A percentile compares a stretch with the other conserved stretches of the same genome.
These are phyloP conservation scores for Stylosanthes scabra DNA, from an alignment of 331 rosid species.

Conservation along the genomic window DNA sequence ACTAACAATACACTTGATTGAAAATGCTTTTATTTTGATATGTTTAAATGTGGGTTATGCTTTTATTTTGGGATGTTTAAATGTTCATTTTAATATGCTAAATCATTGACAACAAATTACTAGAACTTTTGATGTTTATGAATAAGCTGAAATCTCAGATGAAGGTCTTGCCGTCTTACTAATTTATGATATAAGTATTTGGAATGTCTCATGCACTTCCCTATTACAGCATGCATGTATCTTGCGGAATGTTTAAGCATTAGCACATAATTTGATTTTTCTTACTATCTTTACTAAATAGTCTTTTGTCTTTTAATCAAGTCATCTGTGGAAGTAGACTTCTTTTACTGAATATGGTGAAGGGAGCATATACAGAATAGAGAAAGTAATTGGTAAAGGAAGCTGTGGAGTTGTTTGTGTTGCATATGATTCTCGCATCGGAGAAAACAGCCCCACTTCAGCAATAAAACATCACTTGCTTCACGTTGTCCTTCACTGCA, in stretches of 20 bases:
- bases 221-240: neutral
- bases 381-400: constrained; percentile 99
- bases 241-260: constrained; percentile 16
- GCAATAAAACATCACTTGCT: constrained; percentile 78
- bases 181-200: constrained; percentile 10
- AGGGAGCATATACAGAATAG: constrained; percentile 95
- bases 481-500: constrained; percentile 46
- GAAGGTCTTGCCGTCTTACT: constrained; percentile 10
- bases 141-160: constrained; percentile 11
- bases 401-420: constrained; percentile 99
- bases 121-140: neutral
- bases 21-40: constrained; percentile 2
- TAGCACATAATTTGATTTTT: constrained; percentile 26
- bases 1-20: constrained; percentile 1
- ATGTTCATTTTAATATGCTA: constrained; percentile 10
- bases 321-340: constrained; percentile 89
- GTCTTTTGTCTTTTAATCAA: constrained; percentile 49
- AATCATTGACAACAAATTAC: neutral
- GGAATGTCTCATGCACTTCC: neutral
- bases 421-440: constrained; percentile 87
- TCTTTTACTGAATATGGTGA: constrained; percentile 99
- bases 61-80: neutral
- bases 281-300: constrained; percentile 28
- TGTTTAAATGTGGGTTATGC: too few relatives aligned
- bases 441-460: constrained; percentile 62